Evolutionary conservation across 73 alveolate genomes (phyloP).

Genomic region (Paramecium caudatum): DNA sequence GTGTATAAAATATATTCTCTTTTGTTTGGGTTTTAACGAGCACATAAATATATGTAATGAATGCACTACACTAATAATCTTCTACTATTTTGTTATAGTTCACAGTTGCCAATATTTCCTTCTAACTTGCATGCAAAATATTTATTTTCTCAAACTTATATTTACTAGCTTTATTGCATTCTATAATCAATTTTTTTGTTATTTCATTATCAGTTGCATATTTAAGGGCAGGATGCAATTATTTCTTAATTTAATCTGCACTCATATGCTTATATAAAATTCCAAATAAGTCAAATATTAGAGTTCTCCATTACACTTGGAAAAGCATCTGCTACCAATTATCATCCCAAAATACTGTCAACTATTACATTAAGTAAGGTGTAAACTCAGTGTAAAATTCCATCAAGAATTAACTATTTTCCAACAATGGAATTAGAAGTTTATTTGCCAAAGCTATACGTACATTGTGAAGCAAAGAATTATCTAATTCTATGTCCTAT

Average conservation of each 20-base stretch:
- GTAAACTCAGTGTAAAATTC: slow-evolving; percentile 21
- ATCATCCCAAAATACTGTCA: slow-evolving; percentile 4
- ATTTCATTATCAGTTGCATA: slow-evolving; percentile 94
- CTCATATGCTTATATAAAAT: slow-evolving; percentile 79
- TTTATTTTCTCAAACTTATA: slow-evolving; percentile 85
- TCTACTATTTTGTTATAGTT: slow-evolving; percentile 79
- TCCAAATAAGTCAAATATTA: slow-evolving; percentile 87
- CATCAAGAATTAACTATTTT: background rate
- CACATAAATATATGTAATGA: slow-evolving; percentile 87
- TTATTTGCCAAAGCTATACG: slow-evolving; percentile 68
- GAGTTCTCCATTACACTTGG: background rate
- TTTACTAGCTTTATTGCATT: slow-evolving; percentile 87
- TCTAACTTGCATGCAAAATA: slow-evolving; percentile 74
- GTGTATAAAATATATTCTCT: slow-evolving; percentile 89
- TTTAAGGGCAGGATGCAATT: slow-evolving; percentile 88
- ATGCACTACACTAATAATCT: slow-evolving; percentile 87
- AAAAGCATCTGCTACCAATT: slow-evolving; percentile 26
- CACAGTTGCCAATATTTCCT: slow-evolving; percentile 44
- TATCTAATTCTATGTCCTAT: slow-evolving; percentile 65
- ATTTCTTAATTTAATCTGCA: slow-evolving; percentile 85
- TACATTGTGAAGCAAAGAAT: slow-evolving; percentile 8
- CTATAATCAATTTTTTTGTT: slow-evolving; percentile 89
- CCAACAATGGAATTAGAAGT: slow-evolving; percentile 61
- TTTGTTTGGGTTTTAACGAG: slow-evolving; percentile 93
- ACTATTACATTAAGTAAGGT: background rate